Evolutionary conservation across 805 yeast species (phyloP).

Genomic region (Dipodascus geniculatus): DNA sequence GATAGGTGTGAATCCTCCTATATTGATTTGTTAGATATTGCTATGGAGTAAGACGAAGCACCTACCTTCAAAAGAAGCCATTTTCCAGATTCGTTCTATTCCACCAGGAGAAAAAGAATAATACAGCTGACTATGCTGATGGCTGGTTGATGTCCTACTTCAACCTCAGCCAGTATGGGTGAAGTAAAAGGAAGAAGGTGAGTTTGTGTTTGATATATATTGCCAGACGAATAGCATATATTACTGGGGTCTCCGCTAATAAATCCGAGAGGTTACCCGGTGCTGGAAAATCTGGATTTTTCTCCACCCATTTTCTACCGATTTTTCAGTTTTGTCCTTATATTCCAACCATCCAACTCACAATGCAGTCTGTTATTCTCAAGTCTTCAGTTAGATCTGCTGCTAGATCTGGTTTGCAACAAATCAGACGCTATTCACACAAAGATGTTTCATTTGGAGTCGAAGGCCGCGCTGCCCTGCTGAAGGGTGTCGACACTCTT

Average conservation of each 20-base stretch:
- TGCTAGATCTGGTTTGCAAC: conserved; percentile 11
- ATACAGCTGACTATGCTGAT: too few relatives aligned
- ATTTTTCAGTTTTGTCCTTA: background rate
- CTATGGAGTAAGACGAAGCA: background rate
- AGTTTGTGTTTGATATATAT: background rate
- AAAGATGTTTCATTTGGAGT: conserved; percentile 95
- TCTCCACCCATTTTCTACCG: background rate
- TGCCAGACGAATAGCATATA: background rate
- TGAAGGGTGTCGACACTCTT: conserved; percentile 87
- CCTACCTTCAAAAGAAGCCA: conserved; percentile 8
- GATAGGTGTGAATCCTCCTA: conserved; percentile 72
- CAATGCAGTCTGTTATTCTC: conserved; percentile 17
- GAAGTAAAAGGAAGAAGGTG: too few relatives aligned
- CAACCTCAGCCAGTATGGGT: too few relatives aligned
- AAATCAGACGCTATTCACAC: conserved; percentile 37
- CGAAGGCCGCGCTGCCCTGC: conserved; percentile 89
- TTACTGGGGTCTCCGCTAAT: background rate
- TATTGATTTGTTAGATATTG: conserved; percentile 2
- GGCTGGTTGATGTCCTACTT: too few relatives aligned
- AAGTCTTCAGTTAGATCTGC: conserved; percentile 12
- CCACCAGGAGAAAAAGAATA: too few relatives aligned
- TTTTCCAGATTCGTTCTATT: background rate
- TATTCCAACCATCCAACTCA: background rate
- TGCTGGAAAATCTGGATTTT: background rate
- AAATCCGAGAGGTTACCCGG: background rate